Base-by-base conservation (phyloP, 2,329 filamentous ascomycete species). In the Chaetomium globosum region DNA sequence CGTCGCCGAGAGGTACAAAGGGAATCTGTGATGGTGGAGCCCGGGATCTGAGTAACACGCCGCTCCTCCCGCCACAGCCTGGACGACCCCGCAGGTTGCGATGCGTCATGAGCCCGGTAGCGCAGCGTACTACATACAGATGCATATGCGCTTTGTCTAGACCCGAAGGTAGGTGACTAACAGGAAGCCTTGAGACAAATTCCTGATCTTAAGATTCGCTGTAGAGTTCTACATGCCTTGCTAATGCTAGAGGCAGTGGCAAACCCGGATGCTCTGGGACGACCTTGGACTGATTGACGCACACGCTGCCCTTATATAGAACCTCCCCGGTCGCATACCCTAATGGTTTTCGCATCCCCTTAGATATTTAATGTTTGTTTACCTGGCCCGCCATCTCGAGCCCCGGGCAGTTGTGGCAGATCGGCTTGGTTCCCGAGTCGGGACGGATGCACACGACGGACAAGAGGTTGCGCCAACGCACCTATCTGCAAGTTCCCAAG, bases 11-110 rank as follows among this genome's bases (percentile, higher is more conserved):
- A 63, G 28, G 36, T 33, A 71, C n/a, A 76, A 74, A 65, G 74
- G 76, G 48, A 80, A 73, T 66, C 70, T 79, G 3, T 72, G 67
- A 67, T 46, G n/a, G 26, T 10, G 31, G 28, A 39, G 16, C 36
- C 5, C 36, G 13, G 16, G 13, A 55, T 19, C 30, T 8, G 52
- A 55, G 19, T 9, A 23, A 23, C 6, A n/a, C 6, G 16, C 16
- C 39, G 16, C 39, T 19, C 36, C 36, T 19, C 36, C 3, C 36
- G 6, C 16, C 39, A 43, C 39, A n/a, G 5, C 19, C 16, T 3
- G 19, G 13, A 16, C 5, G 4, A 7, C n/a, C 7, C 4, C 39
- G 2, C 39, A 43, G 3, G 36, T 16, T 13, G 13, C 36, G 36
- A 16, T 43, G 39, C 16, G 16, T 43, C 16, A 19, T 43, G 5